Evolutionary conservation across 768 basidiomycete genomes (phyloP).

Genomic region (Termitomyces sp.): DNA sequence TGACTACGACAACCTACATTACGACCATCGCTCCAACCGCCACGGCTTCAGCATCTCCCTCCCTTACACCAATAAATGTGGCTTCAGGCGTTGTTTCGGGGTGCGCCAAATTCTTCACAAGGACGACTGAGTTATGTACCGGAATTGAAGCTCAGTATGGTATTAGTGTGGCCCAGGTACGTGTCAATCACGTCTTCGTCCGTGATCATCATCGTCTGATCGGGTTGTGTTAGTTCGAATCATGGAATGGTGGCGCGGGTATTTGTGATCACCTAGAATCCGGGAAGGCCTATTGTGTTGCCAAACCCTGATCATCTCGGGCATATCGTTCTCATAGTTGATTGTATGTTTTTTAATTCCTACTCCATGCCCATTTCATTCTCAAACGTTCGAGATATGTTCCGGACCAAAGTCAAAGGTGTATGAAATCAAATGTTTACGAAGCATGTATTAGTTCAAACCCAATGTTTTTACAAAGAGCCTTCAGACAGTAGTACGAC

Average conservation of each 20-base stretch:
- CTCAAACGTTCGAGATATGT: no score
- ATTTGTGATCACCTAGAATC: slow-evolving; percentile 4
- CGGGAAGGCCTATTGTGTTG: slow-evolving; percentile 5
- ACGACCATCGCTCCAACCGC: background rate
- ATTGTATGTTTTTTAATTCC: no score
- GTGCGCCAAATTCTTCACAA: slow-evolving; percentile 7
- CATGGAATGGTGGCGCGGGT: slow-evolving; percentile 7
- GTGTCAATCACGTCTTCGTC: background rate
- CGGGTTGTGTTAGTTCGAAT: background rate
- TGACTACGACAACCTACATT: no score
- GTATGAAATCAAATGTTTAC: no score
- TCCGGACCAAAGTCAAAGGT: no score
- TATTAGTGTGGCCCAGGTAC: slow-evolving; percentile 2
- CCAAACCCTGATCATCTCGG: background rate
- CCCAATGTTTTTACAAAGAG: no score
- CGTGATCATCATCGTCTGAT: background rate
- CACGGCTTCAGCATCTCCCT: background rate
- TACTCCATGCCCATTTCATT: no score
- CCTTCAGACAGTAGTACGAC: no score
- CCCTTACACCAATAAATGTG: background rate
- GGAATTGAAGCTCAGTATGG: background rate
- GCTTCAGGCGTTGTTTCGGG: background rate
- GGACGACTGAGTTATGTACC: slow-evolving; percentile 2
- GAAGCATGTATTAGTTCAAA: no score
- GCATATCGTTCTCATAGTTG: background rate